Evolutionary conservation across 192 early-diverging fungal genomes (phyloP).

Genomic region (Gryganskiella cystojenkinii): DNA sequence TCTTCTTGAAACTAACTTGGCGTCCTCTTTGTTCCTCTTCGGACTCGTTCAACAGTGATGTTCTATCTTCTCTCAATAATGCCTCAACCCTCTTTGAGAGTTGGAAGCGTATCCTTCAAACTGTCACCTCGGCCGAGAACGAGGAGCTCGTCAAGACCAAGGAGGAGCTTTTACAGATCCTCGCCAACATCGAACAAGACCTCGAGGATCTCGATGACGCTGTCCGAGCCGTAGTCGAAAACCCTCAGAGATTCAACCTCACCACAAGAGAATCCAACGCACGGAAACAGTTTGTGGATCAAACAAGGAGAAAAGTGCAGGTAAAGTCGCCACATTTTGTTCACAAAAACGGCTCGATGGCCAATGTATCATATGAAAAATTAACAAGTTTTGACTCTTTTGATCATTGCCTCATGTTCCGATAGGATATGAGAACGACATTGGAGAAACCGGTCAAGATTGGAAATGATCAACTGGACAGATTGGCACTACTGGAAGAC

Average conservation of each 20-base stretch:
- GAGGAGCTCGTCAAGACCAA: slow-evolving; percentile 66
- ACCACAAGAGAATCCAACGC: slow-evolving; percentile 48
- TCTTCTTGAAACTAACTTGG: too few relatives aligned
- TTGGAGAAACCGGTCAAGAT: slow-evolving; percentile 49
- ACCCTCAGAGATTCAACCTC: slow-evolving; percentile 57
- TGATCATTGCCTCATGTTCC: too few relatives aligned
- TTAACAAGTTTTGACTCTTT: neutral
- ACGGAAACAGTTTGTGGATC: slow-evolving; percentile 51
- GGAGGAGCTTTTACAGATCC: slow-evolving; percentile 56
- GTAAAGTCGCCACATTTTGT: slow-evolving; percentile 16
- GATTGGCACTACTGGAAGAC: slow-evolving; percentile 38
- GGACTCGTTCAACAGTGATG: slow-evolving; percentile 49
- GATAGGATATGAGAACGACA: slow-evolving; percentile 42
- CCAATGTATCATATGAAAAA: neutral
- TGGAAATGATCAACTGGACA: slow-evolving; percentile 35
- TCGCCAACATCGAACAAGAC: slow-evolving; percentile 59
- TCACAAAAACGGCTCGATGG: too few relatives aligned
- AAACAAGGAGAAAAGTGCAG: slow-evolving; percentile 43
- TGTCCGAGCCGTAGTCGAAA: slow-evolving; percentile 52
- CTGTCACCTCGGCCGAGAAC: slow-evolving; percentile 62
- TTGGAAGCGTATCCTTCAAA: slow-evolving; percentile 66
- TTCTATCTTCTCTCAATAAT: slow-evolving; percentile 51
- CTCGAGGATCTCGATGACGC: slow-evolving; percentile 66
- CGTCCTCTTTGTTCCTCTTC: too few relatives aligned
- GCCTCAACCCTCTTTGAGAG: slow-evolving; percentile 57